A percentile compares a stretch with the other conserved stretches of the same genome.
Conservation (phyloP, 2,329 filamentous ascomycete species). For the Microsporum audouinii region DNA sequence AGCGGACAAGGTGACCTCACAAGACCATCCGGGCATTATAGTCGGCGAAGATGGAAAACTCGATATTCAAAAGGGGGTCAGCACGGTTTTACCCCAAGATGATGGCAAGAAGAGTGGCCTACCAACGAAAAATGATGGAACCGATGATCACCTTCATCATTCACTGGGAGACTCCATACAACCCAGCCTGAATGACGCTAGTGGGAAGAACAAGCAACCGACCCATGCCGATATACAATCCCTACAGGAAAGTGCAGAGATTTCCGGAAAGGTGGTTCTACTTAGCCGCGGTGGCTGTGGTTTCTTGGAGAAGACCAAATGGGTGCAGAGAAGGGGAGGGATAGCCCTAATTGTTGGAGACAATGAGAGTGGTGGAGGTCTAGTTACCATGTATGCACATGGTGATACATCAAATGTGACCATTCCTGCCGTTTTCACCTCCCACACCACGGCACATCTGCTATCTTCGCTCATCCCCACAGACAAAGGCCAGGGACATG, state of each 20-base stretch:
- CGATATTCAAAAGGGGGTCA: background rate
- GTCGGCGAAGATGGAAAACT: background rate
- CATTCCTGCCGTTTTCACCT: constrained; percentile 90
- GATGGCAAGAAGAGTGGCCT: background rate
- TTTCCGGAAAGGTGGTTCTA: constrained; percentile 82
- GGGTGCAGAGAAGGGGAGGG: constrained; percentile 83
- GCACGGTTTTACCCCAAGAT: background rate
- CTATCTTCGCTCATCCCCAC: constrained; percentile 67
- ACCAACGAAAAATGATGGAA: constrained; percentile 48
- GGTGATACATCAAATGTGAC: constrained; percentile 91
- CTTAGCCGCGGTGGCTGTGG: constrained; percentile 89
- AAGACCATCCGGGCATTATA: background rate
- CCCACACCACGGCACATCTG: constrained; percentile 84
- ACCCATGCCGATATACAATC: constrained; percentile 84
- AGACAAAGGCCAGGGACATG: constrained; percentile 52
- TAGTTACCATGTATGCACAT: constrained; percentile 97
- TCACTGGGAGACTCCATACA: constrained; percentile 33
- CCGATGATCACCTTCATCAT: constrained; percentile 71
- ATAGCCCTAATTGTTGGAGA: constrained; percentile 89
- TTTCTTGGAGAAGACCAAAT: constrained; percentile 93
- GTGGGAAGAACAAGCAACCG: constrained; percentile 22
- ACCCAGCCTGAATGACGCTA: constrained; percentile 25
- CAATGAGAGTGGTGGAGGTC: constrained; percentile 71
- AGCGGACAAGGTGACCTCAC: background rate
- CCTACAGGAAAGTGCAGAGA: constrained; percentile 82